Conservation (phyloP, 2,329 filamentous ascomycete species). For the Hypomyces perniciosus region DNA sequence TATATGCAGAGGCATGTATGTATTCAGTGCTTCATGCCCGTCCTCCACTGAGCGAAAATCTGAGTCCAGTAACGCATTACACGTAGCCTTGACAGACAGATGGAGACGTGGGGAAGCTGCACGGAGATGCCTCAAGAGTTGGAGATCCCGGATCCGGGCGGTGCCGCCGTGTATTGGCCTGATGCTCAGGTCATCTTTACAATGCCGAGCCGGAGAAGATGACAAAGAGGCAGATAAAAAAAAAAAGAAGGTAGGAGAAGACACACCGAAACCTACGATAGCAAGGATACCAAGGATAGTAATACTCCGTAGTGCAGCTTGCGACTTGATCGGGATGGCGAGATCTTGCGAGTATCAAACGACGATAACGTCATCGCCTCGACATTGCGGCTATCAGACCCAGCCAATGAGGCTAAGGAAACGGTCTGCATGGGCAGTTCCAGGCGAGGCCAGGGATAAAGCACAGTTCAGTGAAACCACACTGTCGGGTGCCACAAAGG, state of each 20-base stretch:
- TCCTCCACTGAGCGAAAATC: too few species aligned
- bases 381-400: conserved; percentile 7
- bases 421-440: conserved; percentile 7
- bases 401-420: conserved; percentile 9
- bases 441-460: conserved; percentile 7
- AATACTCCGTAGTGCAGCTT: conserved; percentile 1
- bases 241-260: conserved; percentile 2
- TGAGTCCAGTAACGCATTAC: too few species aligned
- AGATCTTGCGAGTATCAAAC: conserved; percentile 3
- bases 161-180: too few species aligned
- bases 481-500: conserved; percentile 11
- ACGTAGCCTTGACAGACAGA: too few species aligned
- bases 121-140: too few species aligned
- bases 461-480: conserved; percentile 6
- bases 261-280: conserved; percentile 1
- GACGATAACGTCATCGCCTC: conserved; percentile 11
- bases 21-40: too few species aligned
- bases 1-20: too few species aligned
- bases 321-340: conserved; percentile 8
- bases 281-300: background rate
- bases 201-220: background rate
- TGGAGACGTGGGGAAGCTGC: too few species aligned
- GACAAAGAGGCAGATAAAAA: background rate
- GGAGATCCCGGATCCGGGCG: too few species aligned
- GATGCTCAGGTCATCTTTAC: background rate